phyloP scores from a whole-genome alignment of 2,329 filamentous ascomycete genomes.

The Fusarium azukiicola region DNA sequence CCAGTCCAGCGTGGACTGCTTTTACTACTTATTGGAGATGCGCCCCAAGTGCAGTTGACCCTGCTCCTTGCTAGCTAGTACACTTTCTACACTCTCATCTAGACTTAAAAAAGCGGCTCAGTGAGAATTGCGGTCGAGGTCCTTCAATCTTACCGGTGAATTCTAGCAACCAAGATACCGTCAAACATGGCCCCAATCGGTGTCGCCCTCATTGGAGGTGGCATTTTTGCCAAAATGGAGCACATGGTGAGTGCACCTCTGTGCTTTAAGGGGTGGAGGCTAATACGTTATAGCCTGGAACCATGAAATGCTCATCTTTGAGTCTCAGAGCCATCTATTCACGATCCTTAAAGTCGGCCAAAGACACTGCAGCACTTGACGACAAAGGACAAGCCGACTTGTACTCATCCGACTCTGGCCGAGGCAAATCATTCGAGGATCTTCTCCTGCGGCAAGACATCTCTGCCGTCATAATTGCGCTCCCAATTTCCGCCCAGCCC shows the following conservation, averaged over 20 bases:
- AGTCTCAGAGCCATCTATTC: slow-evolving; percentile 9
- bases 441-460: not conserved
- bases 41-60: not conserved
- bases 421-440: not conserved
- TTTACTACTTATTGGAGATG: not conserved
- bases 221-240: slow-evolving; percentile 14
- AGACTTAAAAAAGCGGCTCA: not conserved
- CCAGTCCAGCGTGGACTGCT: not conserved
- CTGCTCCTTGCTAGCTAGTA: not conserved
- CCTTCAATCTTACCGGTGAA: not conserved
- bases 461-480: not conserved
- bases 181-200: slow-evolving; percentile 9
- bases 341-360: not conserved
- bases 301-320: not conserved
- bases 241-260: not conserved
- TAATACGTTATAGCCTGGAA: not conserved
- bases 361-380: not conserved
- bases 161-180: not conserved
- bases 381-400: not conserved
- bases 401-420: not conserved
- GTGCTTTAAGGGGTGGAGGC: not conserved
- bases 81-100: not conserved
- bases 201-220: not conserved
- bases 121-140: not conserved
- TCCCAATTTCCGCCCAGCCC: not conserved